These are phyloP conservation scores for Plectranthus barbatus DNA, from an alignment of 257 asterid species.

Conservation along the genomic window DNA sequence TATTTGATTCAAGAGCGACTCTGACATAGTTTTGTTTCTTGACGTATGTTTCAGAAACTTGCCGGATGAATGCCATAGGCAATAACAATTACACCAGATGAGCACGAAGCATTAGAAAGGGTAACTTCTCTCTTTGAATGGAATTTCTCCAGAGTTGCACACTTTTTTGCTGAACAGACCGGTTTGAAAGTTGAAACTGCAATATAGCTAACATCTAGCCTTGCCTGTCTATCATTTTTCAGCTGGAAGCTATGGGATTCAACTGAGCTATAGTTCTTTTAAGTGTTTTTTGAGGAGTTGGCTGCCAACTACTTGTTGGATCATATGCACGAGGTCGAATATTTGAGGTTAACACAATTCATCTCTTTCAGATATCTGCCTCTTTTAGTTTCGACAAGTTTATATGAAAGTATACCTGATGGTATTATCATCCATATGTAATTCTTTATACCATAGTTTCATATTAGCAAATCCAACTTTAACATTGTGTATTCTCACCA, in stretches of 20 bases:
- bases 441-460: too few relatives aligned
- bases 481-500: too few relatives aligned
- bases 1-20: not conserved
- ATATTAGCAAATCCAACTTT: too few relatives aligned
- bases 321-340: constrained; percentile 77
- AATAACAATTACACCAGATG: constrained; percentile 58
- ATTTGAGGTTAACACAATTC: too few relatives aligned
- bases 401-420: too few relatives aligned
- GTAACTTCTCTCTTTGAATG: constrained; percentile 24
- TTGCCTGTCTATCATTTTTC: not conserved
- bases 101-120: constrained; percentile 68
- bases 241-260: constrained; percentile 95
- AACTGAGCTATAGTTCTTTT: constrained; percentile 62
- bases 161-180: not conserved
- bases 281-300: constrained; percentile 74
- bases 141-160: not conserved
- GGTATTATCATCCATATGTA: too few relatives aligned
- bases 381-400: too few relatives aligned
- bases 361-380: too few relatives aligned
- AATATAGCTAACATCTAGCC: too few relatives aligned
- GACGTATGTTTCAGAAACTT: constrained; percentile 42
- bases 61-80: constrained; percentile 63
- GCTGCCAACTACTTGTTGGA: constrained; percentile 95
- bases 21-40: too few relatives aligned
- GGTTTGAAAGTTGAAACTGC: too few relatives aligned